These are phyloP conservation scores for Plasmodiophora brassicae DNA, from an alignment of 208 protist species.

Conservation along the genomic window DNA sequence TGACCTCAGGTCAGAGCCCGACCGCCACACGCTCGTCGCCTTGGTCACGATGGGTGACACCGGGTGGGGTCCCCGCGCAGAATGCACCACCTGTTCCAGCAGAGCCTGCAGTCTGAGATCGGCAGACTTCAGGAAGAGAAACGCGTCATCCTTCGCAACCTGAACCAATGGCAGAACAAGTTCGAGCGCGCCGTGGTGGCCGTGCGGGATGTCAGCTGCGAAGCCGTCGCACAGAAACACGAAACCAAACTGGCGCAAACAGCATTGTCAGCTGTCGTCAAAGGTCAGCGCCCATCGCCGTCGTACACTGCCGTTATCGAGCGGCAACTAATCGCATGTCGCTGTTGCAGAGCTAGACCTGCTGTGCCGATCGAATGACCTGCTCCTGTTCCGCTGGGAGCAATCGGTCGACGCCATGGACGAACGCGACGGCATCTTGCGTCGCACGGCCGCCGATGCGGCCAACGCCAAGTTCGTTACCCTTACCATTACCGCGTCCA, in stretches of 20 bases:
- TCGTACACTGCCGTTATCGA: background rate
- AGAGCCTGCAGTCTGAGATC: slow-evolving; percentile 26
- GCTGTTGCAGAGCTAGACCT: background rate
- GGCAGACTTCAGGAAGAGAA: background rate
- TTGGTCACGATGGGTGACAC: too few species aligned
- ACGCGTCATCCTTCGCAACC: background rate
- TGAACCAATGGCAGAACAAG: background rate
- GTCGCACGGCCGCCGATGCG: background rate
- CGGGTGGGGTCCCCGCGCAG: background rate
- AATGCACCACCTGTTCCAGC: slow-evolving; percentile 7
- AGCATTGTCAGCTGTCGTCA: background rate
- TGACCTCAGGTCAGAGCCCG: background rate
- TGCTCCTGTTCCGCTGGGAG: background rate
- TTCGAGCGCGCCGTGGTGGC: background rate
- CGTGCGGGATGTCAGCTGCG: slow-evolving; percentile 29
- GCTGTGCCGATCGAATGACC: background rate
- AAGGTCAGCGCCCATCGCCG: background rate
- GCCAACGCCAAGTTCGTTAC: background rate
- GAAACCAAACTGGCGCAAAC: background rate
- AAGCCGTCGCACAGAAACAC: background rate
- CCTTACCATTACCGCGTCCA: background rate
- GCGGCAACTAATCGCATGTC: background rate
- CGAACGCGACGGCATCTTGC: background rate
- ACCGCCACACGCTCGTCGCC: background rate
- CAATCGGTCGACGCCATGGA: slow-evolving; percentile 9